Conservation (phyloP, 1,284 basidiomycete species). For the Dichomitus squalens region DNA sequence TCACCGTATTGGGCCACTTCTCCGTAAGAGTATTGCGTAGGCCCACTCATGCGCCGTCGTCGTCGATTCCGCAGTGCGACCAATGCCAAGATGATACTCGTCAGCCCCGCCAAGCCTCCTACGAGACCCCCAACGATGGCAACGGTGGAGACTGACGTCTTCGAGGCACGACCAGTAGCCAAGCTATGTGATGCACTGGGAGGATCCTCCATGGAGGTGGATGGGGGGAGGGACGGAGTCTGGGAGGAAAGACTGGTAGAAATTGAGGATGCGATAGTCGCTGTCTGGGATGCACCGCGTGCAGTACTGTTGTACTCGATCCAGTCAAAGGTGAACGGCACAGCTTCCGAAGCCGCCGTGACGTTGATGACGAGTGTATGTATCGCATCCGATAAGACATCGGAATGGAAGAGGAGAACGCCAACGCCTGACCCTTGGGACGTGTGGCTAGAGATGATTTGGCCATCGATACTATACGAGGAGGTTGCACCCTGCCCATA, state of each 20-base stretch:
- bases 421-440: background rate
- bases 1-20: background rate
- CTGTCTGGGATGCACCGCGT: background rate
- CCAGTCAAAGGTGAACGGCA: background rate
- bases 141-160: background rate
- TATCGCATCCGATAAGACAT: background rate
- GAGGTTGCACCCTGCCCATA: background rate
- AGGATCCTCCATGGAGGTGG: background rate
- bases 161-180: background rate
- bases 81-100: background rate
- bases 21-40: background rate
- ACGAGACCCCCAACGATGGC: background rate
- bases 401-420: background rate
- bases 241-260: background rate
- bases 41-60: background rate
- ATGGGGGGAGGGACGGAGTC: background rate
- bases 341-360: background rate
- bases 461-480: background rate
- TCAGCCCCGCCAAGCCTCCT: background rate
- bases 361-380: background rate
- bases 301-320: slow-evolving; percentile 1
- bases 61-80: background rate
- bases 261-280: background rate
- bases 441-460: background rate
- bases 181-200: background rate